Evolutionary conservation across 352 stramenopile genomes (phyloP), one percentile per base, ranked within the genome.

Genomic region (Phytopythium cucurbitacearum): DNA sequence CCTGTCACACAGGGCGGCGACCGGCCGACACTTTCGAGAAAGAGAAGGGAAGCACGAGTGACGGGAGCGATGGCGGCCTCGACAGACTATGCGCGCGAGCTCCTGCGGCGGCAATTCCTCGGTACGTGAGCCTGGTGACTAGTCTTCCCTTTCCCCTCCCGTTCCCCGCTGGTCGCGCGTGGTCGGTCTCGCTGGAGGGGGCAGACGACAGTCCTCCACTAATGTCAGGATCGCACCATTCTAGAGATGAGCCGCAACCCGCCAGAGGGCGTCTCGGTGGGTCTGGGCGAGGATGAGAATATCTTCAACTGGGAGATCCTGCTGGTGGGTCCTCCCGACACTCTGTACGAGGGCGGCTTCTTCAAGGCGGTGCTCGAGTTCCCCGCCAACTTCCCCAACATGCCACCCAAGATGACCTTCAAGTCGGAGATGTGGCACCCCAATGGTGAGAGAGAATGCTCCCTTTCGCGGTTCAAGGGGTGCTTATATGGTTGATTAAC

Each of bases 231-330:
- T 28, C 21, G 21, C 21, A 28, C 21, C 21, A 28, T 43, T 39
- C 28, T 84, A 99, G 96, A 99, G 71, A 93, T 99, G 63, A 96
- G 89, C 53, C 97, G 97, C 59, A 99, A 99, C 68, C 97, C 97
- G 45, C 97, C 97, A 50, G 97, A 99, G 80, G 92, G 97, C 36
- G 95, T 99, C 41, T 99, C 94, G 3, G 97, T 99, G 32, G 97
- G 97, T 10, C 85, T 99, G 34, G 88, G 82, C 21, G 96, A 99
- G 65, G 96, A 99, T 54, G 91, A 95, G 58, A 98, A 99, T 83
- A 91, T 99, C 42, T 99, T 99, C 71, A 92, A 98, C 55, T 99
- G 97, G 97, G 95, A 99, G 76, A 97, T 99, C 46, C 76, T 99
- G 56, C 89, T 99, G 40, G 96, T 99, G 58, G 97, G 97, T 0